Percentiles rank a stretch among this genome's conserved stretches.
phyloP scores from a whole-genome alignment of 495 filamentous ascomycete genomes.

The Penicillium cosmopolitanum region DNA sequence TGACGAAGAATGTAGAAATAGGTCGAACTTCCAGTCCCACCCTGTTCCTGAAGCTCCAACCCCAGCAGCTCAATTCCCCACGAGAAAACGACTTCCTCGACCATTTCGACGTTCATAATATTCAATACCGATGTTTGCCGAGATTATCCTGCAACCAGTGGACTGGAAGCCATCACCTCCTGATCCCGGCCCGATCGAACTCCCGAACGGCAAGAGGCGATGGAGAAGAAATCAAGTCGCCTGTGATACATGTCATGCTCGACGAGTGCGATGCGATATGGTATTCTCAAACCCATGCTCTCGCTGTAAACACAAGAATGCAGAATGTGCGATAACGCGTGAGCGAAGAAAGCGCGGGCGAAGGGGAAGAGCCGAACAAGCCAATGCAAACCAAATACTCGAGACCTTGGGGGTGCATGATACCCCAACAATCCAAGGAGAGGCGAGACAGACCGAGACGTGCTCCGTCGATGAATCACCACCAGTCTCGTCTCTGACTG shows the following conservation, averaged over 20 bases:
- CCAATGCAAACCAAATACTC: constrained; percentile 8
- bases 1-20: background rate
- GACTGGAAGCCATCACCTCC: constrained; percentile 41
- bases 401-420: background rate
- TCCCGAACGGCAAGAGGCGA: constrained; percentile 43
- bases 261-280: constrained; percentile 52
- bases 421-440: constrained; percentile 5
- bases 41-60: background rate
- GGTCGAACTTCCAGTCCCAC: background rate
- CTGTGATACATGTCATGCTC: constrained; percentile 50
- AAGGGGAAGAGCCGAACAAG: constrained; percentile 38
- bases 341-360: constrained; percentile 50
- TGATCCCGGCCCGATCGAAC: constrained; percentile 32
- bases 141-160: constrained; percentile 25
- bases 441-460: constrained; percentile 12
- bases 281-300: constrained; percentile 44
- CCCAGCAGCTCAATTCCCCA: background rate
- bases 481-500: constrained; percentile 16
- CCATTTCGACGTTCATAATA: background rate
- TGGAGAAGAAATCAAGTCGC: constrained; percentile 52
- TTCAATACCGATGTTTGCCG: background rate
- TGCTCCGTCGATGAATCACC: constrained; percentile 6
- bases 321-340: constrained; percentile 47
- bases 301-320: constrained; percentile 47
- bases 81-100: too few species aligned